Base-by-base conservation (phyloP, 208 protist genomes). In the Acanthamoeba healyi region DNA sequence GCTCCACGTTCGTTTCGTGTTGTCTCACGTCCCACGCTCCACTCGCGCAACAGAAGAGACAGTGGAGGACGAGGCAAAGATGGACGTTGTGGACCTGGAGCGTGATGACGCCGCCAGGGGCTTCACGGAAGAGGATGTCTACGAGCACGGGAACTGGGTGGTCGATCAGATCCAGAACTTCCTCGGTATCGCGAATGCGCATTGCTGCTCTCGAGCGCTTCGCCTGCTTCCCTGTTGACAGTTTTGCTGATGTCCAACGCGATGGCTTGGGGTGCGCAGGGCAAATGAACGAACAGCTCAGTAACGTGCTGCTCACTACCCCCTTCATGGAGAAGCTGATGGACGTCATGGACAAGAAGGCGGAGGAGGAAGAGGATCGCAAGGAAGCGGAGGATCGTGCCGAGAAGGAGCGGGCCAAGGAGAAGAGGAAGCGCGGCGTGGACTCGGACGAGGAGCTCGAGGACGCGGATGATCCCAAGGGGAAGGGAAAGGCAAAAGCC, bases 111-210 rank as follows among this genome's bases (percentile, higher is more conserved):
- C 65, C 26, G n/a, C 24, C 46, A 54, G 15, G n/a, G 44, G 17
- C 44, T 84, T 58, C 74, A 84, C 74, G 4, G 74, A 84, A 29
- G 74, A 84, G 15, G 74, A 84, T 10, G n/a, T 84, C 26, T 56
- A 58, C 9, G 14, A 84, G 22, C 44, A 84, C 19, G 74, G 74
- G 1, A 24, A 58, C 42, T 84, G 74, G 74, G 29, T 84, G 46
- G 15, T 84, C 74, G 74, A 84, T 29, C 74, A 84, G 74, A 84
- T 84, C 24, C 42, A 84, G 19, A 84, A 84, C 74, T 84, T 84
- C 44, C 44, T 84, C 12, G 42, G 74, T 84, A 84, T n/a, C n/a
- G 14, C 51, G 14, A 58, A 10, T 58, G 14, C 51, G 14, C 51
- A 58, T 58, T 58, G 14, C 10, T 10, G 14, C 51, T 58, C 10